Base-by-base conservation (phyloP, 2,329 filamentous ascomycete species). In the Pseudogymnoascus sp. region DNA sequence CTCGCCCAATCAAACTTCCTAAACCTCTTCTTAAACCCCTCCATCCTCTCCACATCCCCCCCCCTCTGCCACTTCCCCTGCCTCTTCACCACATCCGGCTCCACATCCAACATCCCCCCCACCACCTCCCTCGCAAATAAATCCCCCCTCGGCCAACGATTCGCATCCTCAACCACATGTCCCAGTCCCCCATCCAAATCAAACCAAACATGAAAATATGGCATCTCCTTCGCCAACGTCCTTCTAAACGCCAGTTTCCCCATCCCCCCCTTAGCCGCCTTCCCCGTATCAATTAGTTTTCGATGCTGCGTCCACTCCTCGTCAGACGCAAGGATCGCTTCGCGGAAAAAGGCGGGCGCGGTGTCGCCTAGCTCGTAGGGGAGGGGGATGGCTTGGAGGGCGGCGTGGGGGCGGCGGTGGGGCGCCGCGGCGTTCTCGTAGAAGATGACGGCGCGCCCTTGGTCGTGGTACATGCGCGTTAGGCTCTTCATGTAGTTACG, bases 401-500 rank as follows among this genome's bases (percentile, higher is more conserved):
- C 88, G 0, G 94, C 94, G 75, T 99, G 94, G 64, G 84, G 82
- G 68, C 89, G 90, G 16, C 90, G 82, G 2, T 89, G 83, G 1
- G 92, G 92, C 12, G 85, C 80, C 0, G 92, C 92, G 2, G 94
- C 94, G 73, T 99, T 97, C 73, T 99, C 94, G 79, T 99, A 99
- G 77, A 99, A 99, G 66, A 99, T 79, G 8, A 97, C 92, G 70
- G 94, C 91, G 61, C 90, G 89, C 10, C 92, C 92, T 74, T 95
- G 91, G 47, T 92, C 89, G 77, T 96, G 91, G 76, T 97, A 99
- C 84, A 97, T 89, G 50, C 93, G 86, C 4, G 89, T 97, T 18
- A 99, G 81, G 64, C 86, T 89, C 78, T 99, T 99, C 93, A 97
- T 97, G 73, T 99, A 99, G 75, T 99, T 99, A 69, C 94, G 89